phyloP scores from a whole-genome alignment of 2,329 filamentous ascomycete genomes.

The Tricladium varicosporioides region DNA sequence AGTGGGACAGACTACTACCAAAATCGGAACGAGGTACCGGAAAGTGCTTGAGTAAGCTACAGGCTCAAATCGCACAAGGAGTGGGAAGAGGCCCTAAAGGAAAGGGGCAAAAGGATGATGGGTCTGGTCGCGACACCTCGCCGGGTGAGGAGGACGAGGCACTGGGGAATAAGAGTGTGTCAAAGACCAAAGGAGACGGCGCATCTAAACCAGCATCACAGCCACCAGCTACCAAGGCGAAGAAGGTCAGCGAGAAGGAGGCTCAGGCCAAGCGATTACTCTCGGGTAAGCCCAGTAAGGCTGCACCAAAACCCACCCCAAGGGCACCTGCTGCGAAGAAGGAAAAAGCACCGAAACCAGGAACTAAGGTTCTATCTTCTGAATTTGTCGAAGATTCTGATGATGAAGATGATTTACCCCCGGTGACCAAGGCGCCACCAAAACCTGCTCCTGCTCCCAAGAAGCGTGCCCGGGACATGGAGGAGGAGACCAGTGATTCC shows the following conservation, averaged over 20 bases:
- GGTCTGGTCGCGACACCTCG: conserved; percentile 40
- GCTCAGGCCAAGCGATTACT: conserved; percentile 56
- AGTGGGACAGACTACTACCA: conserved; percentile 61
- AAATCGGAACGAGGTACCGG: conserved; percentile 58
- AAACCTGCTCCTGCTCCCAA: conserved; percentile 28
- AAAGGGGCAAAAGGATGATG: conserved; percentile 50
- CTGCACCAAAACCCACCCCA: conserved; percentile 22
- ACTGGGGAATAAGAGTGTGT: conserved; percentile 31
- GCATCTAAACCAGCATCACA: conserved; percentile 53
- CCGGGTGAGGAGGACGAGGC: conserved; percentile 40
- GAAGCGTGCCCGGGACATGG: conserved; percentile 52
- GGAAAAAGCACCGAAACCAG: conserved; percentile 13
- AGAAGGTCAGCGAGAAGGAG: conserved; percentile 54
- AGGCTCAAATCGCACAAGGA: conserved; percentile 55
- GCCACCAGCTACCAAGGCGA: conserved; percentile 49
- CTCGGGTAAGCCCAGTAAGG: conserved; percentile 34
- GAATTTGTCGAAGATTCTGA: conserved; percentile 34
- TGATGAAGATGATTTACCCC: conserved; percentile 24
- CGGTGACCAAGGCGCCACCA: conserved; percentile 38
- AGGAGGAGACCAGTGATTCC: conserved; percentile 28
- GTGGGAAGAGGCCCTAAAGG: conserved; percentile 49
- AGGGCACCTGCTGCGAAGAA: conserved; percentile 25
- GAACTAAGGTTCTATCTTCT: conserved; percentile 32
- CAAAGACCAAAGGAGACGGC: conserved; percentile 38
- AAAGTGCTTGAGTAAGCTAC: conserved; percentile 59